phyloP scores from a whole-genome alignment of 176 grass and related monocot genomes.

The Carex myosuroides region DNA sequence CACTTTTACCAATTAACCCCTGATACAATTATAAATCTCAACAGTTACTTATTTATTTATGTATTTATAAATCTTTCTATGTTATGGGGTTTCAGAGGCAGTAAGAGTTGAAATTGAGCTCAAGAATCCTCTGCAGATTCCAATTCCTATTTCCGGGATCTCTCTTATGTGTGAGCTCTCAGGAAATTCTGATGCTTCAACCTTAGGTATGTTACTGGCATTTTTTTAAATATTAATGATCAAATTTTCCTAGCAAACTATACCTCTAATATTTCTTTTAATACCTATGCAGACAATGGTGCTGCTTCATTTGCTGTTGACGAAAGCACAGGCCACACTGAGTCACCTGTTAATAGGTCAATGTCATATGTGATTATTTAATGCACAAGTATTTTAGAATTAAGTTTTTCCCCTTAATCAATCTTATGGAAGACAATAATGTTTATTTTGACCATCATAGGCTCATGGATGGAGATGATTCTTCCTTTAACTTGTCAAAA shows the following conservation, averaged over 20 bases:
- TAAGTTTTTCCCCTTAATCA: background rate
- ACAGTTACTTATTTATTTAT: background rate
- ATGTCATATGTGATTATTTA: conserved; percentile 6
- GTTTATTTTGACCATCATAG: conserved; percentile 45
- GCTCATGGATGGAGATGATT: conserved; percentile 49
- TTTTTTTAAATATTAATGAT: conserved; percentile 6
- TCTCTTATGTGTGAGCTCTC: conserved; percentile 84
- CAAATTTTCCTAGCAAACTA: conserved; percentile 14
- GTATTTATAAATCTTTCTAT: background rate
- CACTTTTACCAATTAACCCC: too few species aligned
- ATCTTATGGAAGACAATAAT: conserved; percentile 23
- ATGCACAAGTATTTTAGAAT: background rate
- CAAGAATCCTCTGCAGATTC: conserved; percentile 90
- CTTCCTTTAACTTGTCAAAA: conserved; percentile 48
- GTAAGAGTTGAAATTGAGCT: conserved; percentile 79
- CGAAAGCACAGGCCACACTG: conserved; percentile 25
- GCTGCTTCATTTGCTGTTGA: conserved; percentile 20
- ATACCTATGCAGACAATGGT: conserved; percentile 40
- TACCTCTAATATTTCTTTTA: background rate
- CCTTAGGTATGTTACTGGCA: conserved; percentile 38
- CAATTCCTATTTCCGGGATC: conserved; percentile 67
- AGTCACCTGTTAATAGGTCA: conserved; percentile 56
- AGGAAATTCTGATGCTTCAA: conserved; percentile 48
- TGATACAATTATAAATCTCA: too few species aligned
- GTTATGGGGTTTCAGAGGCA: conserved; percentile 66